These are phyloP conservation scores for Arthromyces matolae DNA, from an alignment of 768 basidiomycete genomes.

Conservation along the genomic window DNA sequence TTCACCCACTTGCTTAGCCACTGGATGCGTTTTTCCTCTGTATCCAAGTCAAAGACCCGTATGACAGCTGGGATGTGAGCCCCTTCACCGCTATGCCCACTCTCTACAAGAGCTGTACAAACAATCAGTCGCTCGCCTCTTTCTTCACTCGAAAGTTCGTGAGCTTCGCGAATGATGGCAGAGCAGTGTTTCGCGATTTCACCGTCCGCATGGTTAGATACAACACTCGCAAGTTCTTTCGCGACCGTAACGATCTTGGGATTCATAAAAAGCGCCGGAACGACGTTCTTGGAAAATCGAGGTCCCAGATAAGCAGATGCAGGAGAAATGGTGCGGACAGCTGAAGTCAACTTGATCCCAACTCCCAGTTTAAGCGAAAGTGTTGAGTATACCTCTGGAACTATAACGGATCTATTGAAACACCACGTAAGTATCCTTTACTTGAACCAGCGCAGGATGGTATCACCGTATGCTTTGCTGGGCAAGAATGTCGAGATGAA, in stretches of 20 bases:
- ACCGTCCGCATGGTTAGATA: constrained; percentile 42
- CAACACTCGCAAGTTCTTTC: constrained; percentile 51
- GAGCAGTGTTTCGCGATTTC: constrained; percentile 54
- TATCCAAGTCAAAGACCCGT: constrained; percentile 48
- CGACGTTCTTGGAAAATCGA: constrained; percentile 49
- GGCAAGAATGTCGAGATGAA: constrained; percentile 40
- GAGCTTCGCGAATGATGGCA: constrained; percentile 49
- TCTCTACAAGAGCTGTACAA: constrained; percentile 54
- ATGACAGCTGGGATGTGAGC: constrained; percentile 46
- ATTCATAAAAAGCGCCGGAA: constrained; percentile 47
- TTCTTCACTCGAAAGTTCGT: constrained; percentile 45
- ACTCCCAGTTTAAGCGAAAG: constrained; percentile 52
- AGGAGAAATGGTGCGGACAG: constrained; percentile 57
- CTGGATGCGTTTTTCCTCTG: constrained; percentile 42
- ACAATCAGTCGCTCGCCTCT: constrained; percentile 50
- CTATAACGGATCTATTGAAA: constrained; percentile 44
- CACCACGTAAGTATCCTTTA: not conserved
- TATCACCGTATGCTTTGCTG: constrained; percentile 53
- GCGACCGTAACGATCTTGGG: constrained; percentile 49
- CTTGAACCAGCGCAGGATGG: not conserved
- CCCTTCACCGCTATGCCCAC: constrained; percentile 44
- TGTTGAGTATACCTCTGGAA: constrained; percentile 42
- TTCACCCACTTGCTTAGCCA: constrained; percentile 54
- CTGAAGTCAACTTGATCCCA: constrained; percentile 55
- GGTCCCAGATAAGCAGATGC: constrained; percentile 54